Percentiles rank a stretch among this genome's conserved stretches.
Conservation (phyloP, 148 eudicot genomes). For the Heliosperma pusillum region DNA sequence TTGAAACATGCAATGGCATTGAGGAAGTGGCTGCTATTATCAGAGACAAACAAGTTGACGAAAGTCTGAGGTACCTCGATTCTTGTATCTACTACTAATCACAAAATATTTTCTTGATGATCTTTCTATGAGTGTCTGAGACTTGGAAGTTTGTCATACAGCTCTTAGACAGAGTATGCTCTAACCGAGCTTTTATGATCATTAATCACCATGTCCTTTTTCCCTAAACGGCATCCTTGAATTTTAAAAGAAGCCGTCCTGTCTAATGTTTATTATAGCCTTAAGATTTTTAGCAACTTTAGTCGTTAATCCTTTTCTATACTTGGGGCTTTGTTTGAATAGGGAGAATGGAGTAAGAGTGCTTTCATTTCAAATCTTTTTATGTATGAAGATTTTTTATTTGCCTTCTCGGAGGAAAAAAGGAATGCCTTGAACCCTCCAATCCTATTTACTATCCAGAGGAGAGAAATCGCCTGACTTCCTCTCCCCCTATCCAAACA, state of each 20-base stretch:
- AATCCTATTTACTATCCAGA: background rate
- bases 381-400: background rate
- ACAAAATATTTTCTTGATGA: background rate
- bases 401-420: background rate
- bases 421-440: background rate
- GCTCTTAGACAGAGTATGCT: background rate
- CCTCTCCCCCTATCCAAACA: background rate
- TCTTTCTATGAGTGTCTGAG: background rate
- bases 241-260: background rate
- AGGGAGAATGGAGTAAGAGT: background rate
- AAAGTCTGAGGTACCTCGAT: conserved; percentile 66
- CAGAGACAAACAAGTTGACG: conserved; percentile 88
- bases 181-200: background rate
- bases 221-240: background rate
- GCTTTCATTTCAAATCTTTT: background rate
- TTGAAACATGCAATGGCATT: conserved; percentile 83
- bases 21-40: conserved; percentile 89
- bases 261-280: no score
- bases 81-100: background rate
- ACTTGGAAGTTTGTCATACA: conserved; percentile 1
- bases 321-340: background rate
- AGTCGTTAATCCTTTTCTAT: background rate
- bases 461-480: background rate
- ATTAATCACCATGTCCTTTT: background rate
- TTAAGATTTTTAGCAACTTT: background rate